Percentiles rank a stretch among this genome's conserved stretches.
phyloP scores from a whole-genome alignment of 352 stramenopile species.

The Blastocystis sp. region DNA sequence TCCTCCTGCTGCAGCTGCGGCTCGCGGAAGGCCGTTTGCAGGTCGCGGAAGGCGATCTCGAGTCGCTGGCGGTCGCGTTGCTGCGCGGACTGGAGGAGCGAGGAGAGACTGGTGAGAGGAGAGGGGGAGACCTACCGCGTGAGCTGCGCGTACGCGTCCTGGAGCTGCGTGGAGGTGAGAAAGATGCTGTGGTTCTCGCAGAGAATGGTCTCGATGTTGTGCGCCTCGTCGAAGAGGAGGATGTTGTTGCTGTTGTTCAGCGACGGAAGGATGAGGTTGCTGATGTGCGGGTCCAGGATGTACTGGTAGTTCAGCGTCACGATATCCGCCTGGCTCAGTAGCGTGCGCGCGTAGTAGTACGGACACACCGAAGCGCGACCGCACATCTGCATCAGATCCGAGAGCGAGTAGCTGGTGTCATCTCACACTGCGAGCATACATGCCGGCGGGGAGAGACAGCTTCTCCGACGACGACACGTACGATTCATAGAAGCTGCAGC shows the following conservation, averaged over 20 bases:
- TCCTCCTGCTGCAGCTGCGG: background rate
- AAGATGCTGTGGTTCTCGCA: constrained; percentile 16
- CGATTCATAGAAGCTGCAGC: constrained; percentile 77
- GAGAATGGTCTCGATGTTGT: constrained; percentile 28
- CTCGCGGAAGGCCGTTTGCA: background rate
- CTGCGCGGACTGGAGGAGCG: background rate
- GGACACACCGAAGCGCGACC: constrained; percentile 83
- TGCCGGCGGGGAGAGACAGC: background rate
- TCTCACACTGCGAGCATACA: background rate
- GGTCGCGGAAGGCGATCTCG: background rate
- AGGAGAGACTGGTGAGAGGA: background rate
- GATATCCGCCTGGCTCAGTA: constrained; percentile 89
- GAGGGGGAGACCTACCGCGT: background rate
- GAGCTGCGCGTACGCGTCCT: background rate
- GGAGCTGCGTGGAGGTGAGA: background rate
- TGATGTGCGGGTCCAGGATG: constrained; percentile 35
- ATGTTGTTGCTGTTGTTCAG: constrained; percentile 44
- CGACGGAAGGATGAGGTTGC: background rate
- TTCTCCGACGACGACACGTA: constrained; percentile 65
- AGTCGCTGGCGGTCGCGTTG: background rate
- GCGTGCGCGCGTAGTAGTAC: constrained; percentile 92
- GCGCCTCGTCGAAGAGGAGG: constrained; percentile 39
- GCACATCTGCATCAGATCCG: constrained; percentile 85
- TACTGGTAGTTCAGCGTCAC: constrained; percentile 94
- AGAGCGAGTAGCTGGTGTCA: constrained; percentile 74